Evolutionary conservation across 2,329 filamentous ascomycete genomes (phyloP), one percentile per base, ranked within the genome.

Genomic region (Fragosphaeria purpurea): DNA sequence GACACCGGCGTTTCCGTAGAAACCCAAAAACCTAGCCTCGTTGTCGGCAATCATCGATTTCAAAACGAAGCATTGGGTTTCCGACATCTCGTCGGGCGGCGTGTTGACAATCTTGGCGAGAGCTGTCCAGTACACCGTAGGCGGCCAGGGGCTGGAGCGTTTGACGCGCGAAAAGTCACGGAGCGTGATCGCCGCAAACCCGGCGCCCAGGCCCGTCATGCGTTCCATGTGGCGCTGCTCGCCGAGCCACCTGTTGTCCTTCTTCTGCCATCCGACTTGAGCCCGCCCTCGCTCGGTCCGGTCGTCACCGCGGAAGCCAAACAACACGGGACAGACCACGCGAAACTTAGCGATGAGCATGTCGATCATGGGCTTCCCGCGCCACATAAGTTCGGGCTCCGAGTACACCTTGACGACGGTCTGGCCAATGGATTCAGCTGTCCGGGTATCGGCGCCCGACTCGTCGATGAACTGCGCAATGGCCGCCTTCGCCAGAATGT

Each of bases 331-430:
- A 60, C 88, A 95, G 4, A 80, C 74, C 12, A 86, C 74, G 53
- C 89, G 82, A 60, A 87, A 86, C 65, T 97, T 96, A 50, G 90
- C 84, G 60, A 89, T 76, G 5, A 93, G 67, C 47, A 93, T 82
- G 61, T 90, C 86, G 50, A 86, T 82, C 56, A 93, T 71, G 0
- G 81, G 74, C 43, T 74, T 67, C n/a, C 79, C 82, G 46, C 81
- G 75, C 72, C 80, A 83, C 46, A 74, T 68, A 59, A 86, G 82
- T 5, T 76, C 70, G 1, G 76, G 70, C 44, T 77, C 73, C 1
- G 85, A 81, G 61, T 90, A 88, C 31, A 88, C 74, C 54, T 80
- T 77, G 8, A 82, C 83, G 0, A 81, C 74, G 8, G 86, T 70
- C 13, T 88, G 75, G 33, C 86, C 87, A 38, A 91, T 74, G 0